Base-by-base conservation (phyloP, 2,329 filamentous ascomycete genomes). In the Metarhizium rileyi region DNA sequence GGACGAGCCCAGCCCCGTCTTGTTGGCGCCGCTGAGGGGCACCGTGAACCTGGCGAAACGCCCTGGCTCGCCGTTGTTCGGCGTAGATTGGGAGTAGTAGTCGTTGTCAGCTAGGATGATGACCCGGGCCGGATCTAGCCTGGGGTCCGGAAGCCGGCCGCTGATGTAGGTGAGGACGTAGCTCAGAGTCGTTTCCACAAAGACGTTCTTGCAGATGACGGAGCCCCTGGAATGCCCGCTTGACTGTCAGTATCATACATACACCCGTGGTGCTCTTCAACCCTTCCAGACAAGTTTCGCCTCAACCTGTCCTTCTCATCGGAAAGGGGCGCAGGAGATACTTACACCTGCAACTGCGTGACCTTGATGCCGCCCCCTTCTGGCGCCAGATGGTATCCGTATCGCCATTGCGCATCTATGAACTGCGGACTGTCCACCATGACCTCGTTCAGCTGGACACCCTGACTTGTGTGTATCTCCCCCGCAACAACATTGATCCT, bases 391-490 rank as follows among this genome's bases (percentile, higher is more conserved):
- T 84, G 79, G 63, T 91, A 87, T 16, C 84, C 81, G 70, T 96
- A 97, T 53, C 86, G 80, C 93, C 93, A 98, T 57, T 84, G 76
- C 3, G 90, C 90, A 57, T 87, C 82, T 41, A 81, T 71, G 66
- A 98, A 98, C 70, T 98, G 93, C 46, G 93, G 93, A 60, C 90
- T 95, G 57, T 83, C 81, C 47, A 98, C 91, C 48, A 90, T 79
- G 61, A 97, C 87, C 65, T 88, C 86, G 52, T 70, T 76, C 51
- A 81, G 65, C 60, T 81, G 73, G 35, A 89, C 81, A 22, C 83
- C 84, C 36, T 77, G 72, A 54, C 75, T 80, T 16, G 80, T 77
- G 55, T 68, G 69, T 56, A 82, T 78, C 55, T 76, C 72, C 46
- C 72, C 68, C 8, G 80, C 78, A 51, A 84, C 63, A 52, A 84